Percentiles rank a stretch among this genome's conserved stretches.
Evolutionary conservation across 2,329 filamentous ascomycete genomes (phyloP).

Genomic region (Phialophora verrucosa): DNA sequence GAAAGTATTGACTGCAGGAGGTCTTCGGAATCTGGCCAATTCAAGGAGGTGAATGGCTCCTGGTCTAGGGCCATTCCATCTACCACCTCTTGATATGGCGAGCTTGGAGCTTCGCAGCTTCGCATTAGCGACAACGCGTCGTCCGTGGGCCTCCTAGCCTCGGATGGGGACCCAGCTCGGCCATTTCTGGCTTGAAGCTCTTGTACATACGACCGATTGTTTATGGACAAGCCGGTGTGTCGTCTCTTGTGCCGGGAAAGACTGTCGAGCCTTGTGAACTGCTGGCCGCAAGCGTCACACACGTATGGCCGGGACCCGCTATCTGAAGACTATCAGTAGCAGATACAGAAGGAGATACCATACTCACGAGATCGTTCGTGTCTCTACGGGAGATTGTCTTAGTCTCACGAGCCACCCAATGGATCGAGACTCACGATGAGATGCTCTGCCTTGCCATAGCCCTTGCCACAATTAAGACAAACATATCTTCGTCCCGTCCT

Average conservation of each 20-base stretch:
- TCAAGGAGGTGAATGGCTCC: constrained; percentile 11
- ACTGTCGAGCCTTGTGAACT: constrained; percentile 22
- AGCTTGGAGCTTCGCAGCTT: not conserved
- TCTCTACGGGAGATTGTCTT: constrained; percentile 6
- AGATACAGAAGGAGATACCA: not conserved
- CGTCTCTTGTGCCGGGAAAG: constrained; percentile 19
- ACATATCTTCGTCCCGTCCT: constrained; percentile 16
- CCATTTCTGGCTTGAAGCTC: not conserved
- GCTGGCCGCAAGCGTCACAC: constrained; percentile 15
- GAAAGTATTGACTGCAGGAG: constrained; percentile 25
- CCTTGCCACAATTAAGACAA: constrained; percentile 13
- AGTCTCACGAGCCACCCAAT: not conserved
- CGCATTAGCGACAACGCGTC: not conserved
- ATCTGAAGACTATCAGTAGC: constrained; percentile 14
- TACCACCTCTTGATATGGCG: not conserved
- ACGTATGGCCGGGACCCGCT: constrained; percentile 20
- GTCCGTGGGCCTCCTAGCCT: not conserved
- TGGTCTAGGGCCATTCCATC: constrained; percentile 2
- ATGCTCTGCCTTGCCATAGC: constrained; percentile 27
- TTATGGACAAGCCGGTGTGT: not conserved
- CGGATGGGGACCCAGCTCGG: not conserved
- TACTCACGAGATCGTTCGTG: constrained; percentile 26
- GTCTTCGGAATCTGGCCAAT: constrained; percentile 26
- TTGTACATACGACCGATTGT: not conserved
- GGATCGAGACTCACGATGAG: constrained; percentile 17